Conservation (phyloP, 2,329 filamentous ascomycete species). For the Colletotrichum sp. region DNA sequence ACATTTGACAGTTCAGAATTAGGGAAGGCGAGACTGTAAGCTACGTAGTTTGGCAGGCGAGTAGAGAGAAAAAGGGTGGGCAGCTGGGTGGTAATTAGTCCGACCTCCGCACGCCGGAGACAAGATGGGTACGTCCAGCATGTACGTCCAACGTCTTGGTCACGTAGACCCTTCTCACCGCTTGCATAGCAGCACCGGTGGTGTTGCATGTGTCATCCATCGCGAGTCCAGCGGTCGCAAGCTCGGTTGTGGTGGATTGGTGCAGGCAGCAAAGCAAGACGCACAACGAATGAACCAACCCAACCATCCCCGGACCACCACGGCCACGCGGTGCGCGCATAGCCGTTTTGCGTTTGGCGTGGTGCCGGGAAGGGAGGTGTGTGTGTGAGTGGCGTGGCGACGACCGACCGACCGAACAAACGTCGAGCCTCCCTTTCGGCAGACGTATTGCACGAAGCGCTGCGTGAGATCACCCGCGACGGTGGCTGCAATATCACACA, state of each 20-base stretch:
- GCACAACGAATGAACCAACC: not conserved
- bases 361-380: not conserved
- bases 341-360: slow-evolving; percentile 5
- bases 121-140: not conserved
- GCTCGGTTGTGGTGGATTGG: not conserved
- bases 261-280: not conserved
- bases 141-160: not conserved
- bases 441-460: not conserved
- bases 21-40: not conserved
- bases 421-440: not conserved
- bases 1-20: not conserved
- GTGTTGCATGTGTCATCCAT: slow-evolving; percentile 1
- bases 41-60: not conserved
- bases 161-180: not conserved
- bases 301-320: not conserved
- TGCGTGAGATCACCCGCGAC: not conserved
- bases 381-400: not conserved
- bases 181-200: not conserved
- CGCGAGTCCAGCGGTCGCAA: not conserved
- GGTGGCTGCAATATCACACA: not conserved
- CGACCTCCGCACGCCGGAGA: not conserved
- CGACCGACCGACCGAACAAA: not conserved
- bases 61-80: not conserved
- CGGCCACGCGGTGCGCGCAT: not conserved
- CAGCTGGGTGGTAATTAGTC: not conserved